Evolutionary conservation across 2,329 filamentous ascomycete genomes (phyloP).

Genomic region (Chalaropsis thielavioides): DNA sequence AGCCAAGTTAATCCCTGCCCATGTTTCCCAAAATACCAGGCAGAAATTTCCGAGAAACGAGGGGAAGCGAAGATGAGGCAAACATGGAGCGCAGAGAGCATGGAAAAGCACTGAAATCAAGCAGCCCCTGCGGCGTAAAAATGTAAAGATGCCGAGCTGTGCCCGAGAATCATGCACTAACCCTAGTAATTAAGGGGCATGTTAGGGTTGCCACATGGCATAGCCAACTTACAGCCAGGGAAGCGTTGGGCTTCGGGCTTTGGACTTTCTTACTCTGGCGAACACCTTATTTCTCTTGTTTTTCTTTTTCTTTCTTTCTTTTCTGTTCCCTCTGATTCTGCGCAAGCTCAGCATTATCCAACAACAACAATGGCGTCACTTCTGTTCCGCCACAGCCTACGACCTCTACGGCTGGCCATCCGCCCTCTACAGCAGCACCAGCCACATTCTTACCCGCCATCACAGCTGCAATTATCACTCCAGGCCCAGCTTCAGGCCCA

Average conservation of each 20-base stretch:
- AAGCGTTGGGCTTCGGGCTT: neutral
- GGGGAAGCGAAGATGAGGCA: too few relatives aligned
- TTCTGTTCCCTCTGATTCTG: neutral
- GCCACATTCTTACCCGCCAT: neutral
- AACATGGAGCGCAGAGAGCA: neutral
- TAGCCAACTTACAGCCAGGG: neutral
- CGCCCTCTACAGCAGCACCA: neutral
- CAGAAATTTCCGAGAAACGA: neutral
- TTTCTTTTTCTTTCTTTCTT: neutral
- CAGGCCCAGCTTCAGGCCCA: neutral
- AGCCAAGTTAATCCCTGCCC: neutral
- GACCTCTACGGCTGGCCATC: neutral
- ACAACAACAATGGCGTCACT: neutral
- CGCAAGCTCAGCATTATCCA: neutral
- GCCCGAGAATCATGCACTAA: neutral
- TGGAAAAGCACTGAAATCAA: slow-evolving; percentile 19
- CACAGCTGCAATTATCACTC: neutral
- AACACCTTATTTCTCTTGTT: neutral
- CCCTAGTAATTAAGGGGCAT: neutral
- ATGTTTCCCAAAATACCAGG: slow-evolving; percentile 22
- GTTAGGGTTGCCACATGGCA: neutral
- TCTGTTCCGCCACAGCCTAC: slow-evolving; percentile 3
- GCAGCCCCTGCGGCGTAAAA: slow-evolving; percentile 24
- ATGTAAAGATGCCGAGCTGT: neutral
- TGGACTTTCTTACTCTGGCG: neutral